These are phyloP conservation scores for Coniella vitis DNA, from an alignment of 2,329 filamentous ascomycete genomes.

Conservation along the genomic window DNA sequence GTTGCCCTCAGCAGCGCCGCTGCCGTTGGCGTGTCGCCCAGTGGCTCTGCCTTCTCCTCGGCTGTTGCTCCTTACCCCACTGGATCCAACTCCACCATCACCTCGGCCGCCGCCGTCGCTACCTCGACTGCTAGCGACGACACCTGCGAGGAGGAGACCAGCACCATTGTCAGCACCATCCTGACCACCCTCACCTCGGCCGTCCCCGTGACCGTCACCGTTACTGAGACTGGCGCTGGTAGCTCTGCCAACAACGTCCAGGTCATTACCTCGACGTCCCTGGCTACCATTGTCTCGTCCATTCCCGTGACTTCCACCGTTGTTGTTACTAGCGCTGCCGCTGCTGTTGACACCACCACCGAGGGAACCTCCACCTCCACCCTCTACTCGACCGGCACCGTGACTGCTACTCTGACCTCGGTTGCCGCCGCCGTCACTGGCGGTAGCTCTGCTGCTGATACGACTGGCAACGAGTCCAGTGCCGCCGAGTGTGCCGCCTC, in stretches of 20 bases:
- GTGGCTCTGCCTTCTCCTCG: background rate
- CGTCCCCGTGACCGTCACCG: constrained; percentile 18
- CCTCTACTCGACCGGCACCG: constrained; percentile 8
- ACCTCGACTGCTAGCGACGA: constrained; percentile 6
- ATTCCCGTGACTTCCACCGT: constrained; percentile 16
- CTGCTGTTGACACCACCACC: constrained; percentile 2
- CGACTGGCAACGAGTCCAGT: constrained; percentile 3
- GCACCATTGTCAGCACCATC: constrained; percentile 21
- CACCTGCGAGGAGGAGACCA: constrained; percentile 17
- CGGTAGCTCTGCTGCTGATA: constrained; percentile 3
- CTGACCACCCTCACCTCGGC: constrained; percentile 21
- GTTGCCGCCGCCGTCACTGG: background rate
- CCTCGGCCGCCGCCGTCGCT: background rate
- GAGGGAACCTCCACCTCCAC: constrained; percentile 10
- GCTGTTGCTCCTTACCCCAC: background rate
- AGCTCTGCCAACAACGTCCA: constrained; percentile 9
- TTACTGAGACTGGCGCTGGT: constrained; percentile 16
- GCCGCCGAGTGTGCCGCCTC: constrained; percentile 9
- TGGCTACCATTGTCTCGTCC: constrained; percentile 13
- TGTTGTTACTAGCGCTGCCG: constrained; percentile 4
- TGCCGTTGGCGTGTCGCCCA: too few species aligned
- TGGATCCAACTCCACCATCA: background rate
- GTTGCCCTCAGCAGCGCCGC: constrained; percentile 5
- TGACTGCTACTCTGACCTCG: constrained; percentile 12
- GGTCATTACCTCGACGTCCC: constrained; percentile 10